phyloP scores from a whole-genome alignment of 805 yeast genomes.

The Millerago galiae region DNA sequence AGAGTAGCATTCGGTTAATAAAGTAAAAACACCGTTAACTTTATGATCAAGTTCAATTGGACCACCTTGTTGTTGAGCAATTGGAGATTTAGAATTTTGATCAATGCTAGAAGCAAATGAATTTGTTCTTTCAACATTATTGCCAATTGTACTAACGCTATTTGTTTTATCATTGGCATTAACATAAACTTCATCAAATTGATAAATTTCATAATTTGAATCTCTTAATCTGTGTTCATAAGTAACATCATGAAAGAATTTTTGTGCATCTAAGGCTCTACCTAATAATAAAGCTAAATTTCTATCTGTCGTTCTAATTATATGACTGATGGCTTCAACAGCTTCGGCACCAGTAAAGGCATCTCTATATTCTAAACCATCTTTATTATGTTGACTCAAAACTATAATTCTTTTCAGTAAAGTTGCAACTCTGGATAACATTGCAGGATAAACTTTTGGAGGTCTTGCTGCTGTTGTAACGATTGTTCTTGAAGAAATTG shows the following conservation, averaged over 20 bases:
- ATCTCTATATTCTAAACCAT: slow-evolving; percentile 86
- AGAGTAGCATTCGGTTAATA: slow-evolving; percentile 90
- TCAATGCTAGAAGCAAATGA: slow-evolving; percentile 19
- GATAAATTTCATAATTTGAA: slow-evolving; percentile 80
- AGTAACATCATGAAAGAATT: slow-evolving; percentile 90
- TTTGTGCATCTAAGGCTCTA: slow-evolving; percentile 89
- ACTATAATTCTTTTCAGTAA: slow-evolving; percentile 65
- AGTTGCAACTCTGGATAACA: slow-evolving; percentile 77
- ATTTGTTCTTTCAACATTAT: slow-evolving; percentile 24
- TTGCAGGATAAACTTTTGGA: slow-evolving; percentile 85
- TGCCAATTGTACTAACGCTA: slow-evolving; percentile 1
- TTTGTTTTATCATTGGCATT: slow-evolving; percentile 26
- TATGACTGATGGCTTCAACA: slow-evolving; percentile 80
- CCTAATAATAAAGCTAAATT: slow-evolving; percentile 86
- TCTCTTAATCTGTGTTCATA: slow-evolving; percentile 91
- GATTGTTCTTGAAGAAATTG: slow-evolving; percentile 33
- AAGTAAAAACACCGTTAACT: slow-evolving; percentile 89
- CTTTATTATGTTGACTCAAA: slow-evolving; percentile 75
- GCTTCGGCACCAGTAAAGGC: slow-evolving; percentile 94
- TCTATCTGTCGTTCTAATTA: slow-evolving; percentile 85
- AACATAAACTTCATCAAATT: slow-evolving; percentile 55
- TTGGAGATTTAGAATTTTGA: neutral
- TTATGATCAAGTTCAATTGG: slow-evolving; percentile 22
- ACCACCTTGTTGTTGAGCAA: slow-evolving; percentile 7
- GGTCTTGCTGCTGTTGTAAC: slow-evolving; percentile 37